Conservation (phyloP, 306 rosid genomes). For the Ceratonia siliqua region DNA sequence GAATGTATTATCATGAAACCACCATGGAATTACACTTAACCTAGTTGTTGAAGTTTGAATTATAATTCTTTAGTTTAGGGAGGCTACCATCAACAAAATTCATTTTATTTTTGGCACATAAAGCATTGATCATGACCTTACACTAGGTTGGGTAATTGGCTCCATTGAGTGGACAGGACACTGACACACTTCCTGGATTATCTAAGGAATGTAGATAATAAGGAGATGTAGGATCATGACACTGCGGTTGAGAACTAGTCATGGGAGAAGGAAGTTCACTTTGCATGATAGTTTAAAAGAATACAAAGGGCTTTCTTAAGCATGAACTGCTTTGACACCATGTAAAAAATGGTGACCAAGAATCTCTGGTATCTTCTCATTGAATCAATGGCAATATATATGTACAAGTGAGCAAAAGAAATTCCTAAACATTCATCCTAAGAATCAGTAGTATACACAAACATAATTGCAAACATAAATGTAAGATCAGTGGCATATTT, state of each 20-base stretch:
- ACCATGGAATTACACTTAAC: background rate
- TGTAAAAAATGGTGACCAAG: too few relatives aligned
- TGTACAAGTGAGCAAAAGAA: too few relatives aligned
- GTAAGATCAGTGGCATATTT: too few relatives aligned
- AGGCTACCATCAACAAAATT: background rate
- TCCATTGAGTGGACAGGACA: background rate
- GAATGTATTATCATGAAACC: background rate
- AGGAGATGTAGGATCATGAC: background rate
- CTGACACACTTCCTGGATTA: background rate
- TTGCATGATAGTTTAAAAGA: too few relatives aligned
- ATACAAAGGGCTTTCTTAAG: too few relatives aligned
- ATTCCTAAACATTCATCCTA: too few relatives aligned
- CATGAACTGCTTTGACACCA: too few relatives aligned
- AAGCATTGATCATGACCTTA: background rate
- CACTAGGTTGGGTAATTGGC: background rate
- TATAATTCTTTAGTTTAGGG: background rate
- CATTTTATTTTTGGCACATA: background rate
- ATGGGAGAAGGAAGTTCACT: too few relatives aligned
- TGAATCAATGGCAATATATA: too few relatives aligned
- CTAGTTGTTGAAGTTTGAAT: background rate
- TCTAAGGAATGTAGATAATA: background rate
- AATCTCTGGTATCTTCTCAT: too few relatives aligned
- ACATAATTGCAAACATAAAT: too few relatives aligned
- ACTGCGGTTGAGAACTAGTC: background rate
- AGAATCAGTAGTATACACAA: too few relatives aligned